Evolutionary conservation across 2,329 filamentous ascomycete genomes (phyloP), one percentile per base, ranked within the genome.

Genomic region (Aureobasidium musti): DNA sequence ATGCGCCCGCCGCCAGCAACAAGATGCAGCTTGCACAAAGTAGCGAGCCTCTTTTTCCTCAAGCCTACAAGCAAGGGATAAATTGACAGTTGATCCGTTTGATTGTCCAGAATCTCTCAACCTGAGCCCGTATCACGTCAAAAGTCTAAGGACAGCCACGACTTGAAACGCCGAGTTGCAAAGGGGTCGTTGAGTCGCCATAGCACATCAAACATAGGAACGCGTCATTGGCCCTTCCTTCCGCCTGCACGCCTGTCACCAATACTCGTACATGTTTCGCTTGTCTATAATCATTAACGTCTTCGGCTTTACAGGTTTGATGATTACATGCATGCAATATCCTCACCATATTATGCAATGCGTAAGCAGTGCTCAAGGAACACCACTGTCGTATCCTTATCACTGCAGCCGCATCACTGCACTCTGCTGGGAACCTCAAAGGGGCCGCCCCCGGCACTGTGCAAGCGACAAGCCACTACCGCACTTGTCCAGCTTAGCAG

Each of bases 111-210:
- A 49, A 30, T 50, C 26, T 28, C 45, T 50, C 59, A 50, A 50
- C 35, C 23, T 50, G 30, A 50, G 33, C 33, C 45, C 45, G 59
- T 52, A 63, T 52, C 59, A 63, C 59, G 59, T 63, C 59, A 63
- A 52, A 52, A 63, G n/a, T 39, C 33, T 41, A 50, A 39, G n/a
- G 11, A 41, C 41, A 49, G 57, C 37, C 41, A 61, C 57, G 41
- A 61, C 57, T 30, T 63, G 59, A 63, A 63, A 63, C 59, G 59
- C 49, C 59, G 59, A 63, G 45, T 52, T 47, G 59, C 59, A 63
- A 63, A 63, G 59, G 59, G 59, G 59, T 52, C 21, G 59, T 63
- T 63, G 59, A 63, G 23, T 21, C 37, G 37, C 41, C 19, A 23
- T 30, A 28, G 28, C 28, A 35, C 57, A 19, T n/a, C 59, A 63